These are phyloP conservation scores for Hibiscus mutabilis DNA, from an alignment of 345 rosid species.

Conservation along the genomic window DNA sequence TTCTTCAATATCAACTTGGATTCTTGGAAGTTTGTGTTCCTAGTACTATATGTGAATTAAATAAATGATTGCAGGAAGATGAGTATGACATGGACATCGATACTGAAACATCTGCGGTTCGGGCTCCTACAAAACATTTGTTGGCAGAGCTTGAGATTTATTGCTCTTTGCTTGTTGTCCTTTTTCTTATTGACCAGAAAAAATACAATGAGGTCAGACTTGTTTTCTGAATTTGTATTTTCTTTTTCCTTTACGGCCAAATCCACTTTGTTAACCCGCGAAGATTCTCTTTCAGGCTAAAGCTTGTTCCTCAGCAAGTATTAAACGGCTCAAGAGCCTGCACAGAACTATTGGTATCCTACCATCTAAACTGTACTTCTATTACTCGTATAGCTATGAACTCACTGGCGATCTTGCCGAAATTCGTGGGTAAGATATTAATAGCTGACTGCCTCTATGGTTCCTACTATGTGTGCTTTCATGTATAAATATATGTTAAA, in stretches of 20 bases:
- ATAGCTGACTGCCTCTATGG: not conserved
- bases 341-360: slow-evolving; percentile 73
- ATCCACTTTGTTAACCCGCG: not conserved
- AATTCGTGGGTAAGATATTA: slow-evolving; percentile 59
- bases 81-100: slow-evolving; percentile 49
- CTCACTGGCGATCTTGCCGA: slow-evolving; percentile 72
- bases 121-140: slow-evolving; percentile 26
- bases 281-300: slow-evolving; percentile 48
- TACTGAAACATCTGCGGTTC: slow-evolving; percentile 30
- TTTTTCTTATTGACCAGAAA: slow-evolving; percentile 51
- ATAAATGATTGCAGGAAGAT: slow-evolving; percentile 29
- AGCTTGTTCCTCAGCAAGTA: slow-evolving; percentile 77
- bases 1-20: not conserved
- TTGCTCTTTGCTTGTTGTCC: slow-evolving; percentile 37
- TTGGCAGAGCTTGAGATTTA: slow-evolving; percentile 41
- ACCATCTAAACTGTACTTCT: slow-evolving; percentile 72
- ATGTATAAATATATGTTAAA: not conserved
- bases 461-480: not conserved
- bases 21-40: not conserved
- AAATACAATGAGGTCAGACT: slow-evolving; percentile 34
- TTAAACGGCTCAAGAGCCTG: slow-evolving; percentile 56
- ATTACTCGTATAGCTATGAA: slow-evolving; percentile 76
- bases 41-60: not conserved
- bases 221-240: not conserved
- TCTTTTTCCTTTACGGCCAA: not conserved